phyloP scores from a whole-genome alignment of 176 grass and related monocot species.

The Saccharum officinarum region DNA sequence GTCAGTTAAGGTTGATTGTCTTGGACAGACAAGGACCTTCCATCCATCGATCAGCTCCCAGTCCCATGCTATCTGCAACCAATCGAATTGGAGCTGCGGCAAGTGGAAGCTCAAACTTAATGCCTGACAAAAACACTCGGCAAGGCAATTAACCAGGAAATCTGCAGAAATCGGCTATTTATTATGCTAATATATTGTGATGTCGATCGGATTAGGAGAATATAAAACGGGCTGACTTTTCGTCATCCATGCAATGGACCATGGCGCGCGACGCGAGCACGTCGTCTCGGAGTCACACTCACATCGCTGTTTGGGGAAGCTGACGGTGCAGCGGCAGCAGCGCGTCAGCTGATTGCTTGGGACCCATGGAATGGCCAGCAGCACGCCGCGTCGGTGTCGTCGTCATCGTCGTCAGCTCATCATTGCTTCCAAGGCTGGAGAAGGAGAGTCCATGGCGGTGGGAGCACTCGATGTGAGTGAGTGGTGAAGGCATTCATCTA shows the following conservation, averaged over 20 bases:
- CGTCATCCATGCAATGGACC: neutral
- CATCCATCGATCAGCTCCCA: slow-evolving; percentile 9
- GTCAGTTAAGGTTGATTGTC: slow-evolving; percentile 27
- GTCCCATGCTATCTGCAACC: neutral
- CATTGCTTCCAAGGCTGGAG: slow-evolving; percentile 34
- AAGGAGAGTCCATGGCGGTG: neutral
- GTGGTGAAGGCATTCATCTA: too few relatives aligned
- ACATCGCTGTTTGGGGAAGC: slow-evolving; percentile 23
- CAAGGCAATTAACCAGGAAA: neutral
- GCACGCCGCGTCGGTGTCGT: neutral
- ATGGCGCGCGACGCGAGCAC: neutral
- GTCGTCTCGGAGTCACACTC: neutral
- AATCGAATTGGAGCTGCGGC: neutral
- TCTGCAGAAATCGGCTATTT: neutral
- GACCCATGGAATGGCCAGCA: slow-evolving; percentile 27
- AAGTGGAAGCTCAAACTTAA: slow-evolving; percentile 18
- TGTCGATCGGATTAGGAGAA: neutral
- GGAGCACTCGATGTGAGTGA: neutral
- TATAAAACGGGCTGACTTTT: neutral
- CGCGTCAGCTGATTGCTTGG: slow-evolving; percentile 6
- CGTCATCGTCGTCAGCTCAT: neutral
- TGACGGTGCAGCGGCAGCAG: neutral
- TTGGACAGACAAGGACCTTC: neutral
- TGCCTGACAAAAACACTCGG: neutral
- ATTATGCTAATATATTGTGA: neutral